These are phyloP conservation scores for Musa beccarii DNA, from an alignment of 176 grass and related monocot species.

Conservation along the genomic window DNA sequence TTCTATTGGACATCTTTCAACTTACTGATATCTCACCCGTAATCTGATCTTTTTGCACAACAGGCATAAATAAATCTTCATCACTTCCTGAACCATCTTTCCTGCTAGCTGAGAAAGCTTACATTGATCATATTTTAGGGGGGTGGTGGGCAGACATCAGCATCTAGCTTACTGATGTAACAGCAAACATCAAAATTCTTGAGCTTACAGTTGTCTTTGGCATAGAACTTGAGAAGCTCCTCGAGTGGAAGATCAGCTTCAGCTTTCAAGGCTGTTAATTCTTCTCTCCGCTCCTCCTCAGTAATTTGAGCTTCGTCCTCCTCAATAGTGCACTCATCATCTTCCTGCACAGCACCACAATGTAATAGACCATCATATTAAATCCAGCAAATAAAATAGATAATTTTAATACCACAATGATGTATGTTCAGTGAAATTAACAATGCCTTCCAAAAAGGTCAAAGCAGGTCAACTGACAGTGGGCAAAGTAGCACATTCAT, in stretches of 20 bases:
- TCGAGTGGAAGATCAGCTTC: constrained; percentile 89
- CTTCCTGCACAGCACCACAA: constrained; percentile 48
- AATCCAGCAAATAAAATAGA: neutral
- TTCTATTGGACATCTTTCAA: constrained; percentile 20
- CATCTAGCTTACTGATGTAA: neutral
- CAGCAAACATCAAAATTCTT: neutral
- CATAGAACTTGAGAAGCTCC: constrained; percentile 51
- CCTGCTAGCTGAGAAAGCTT: constrained; percentile 89
- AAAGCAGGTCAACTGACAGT: neutral
- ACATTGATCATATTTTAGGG: constrained; percentile 48
- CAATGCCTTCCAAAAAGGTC: neutral
- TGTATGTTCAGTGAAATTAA: neutral
- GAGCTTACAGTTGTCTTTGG: constrained; percentile 6
- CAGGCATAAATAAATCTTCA: constrained; percentile 30
- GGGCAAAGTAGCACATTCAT: neutral
- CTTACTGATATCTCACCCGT: constrained; percentile 74
- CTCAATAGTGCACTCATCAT: constrained; percentile 81
- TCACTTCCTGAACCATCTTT: constrained; percentile 45
- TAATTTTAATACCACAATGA: neutral
- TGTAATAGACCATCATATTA: constrained; percentile 2
- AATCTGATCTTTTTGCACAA: constrained; percentile 41
- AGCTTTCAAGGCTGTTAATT: constrained; percentile 69
- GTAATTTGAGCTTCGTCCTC: constrained; percentile 95
- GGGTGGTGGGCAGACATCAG: constrained; percentile 1
- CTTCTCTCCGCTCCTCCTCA: constrained; percentile 62